Evolutionary conservation across 768 basidiomycete genomes (phyloP), one percentile per base, ranked within the genome.

Genomic region (Vararia minispora): DNA sequence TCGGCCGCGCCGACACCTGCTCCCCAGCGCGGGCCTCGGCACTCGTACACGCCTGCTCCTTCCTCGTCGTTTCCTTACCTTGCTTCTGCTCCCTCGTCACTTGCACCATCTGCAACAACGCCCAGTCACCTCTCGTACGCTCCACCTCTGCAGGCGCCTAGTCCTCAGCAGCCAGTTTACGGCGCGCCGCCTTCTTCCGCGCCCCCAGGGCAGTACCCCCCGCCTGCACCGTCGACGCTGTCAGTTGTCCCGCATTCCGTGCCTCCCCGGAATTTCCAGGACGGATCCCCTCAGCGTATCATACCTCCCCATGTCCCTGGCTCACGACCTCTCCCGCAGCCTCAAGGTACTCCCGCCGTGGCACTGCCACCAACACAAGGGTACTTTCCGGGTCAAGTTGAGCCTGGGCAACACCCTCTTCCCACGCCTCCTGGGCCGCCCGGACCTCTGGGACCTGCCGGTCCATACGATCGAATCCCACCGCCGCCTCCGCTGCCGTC

Each of bases 171-270:
- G 25, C 35, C 31, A 9, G 35, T 42, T n/a, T 46, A 40, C 12
- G 36, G 32, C 16, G 41, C 45, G 13, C 31, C 49, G 35, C 45
- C 45, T 17, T 38, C 47, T 35, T 31, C 46, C 26, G 48, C 52
- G 6, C 50, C 52, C 2, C 51, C 52, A 30, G 43, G 51, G 28
- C 48, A 44, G 14, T 49, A 53, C 42, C 35, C 46, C 5, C 43
- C 43, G 3, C 40, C 41, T 5, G 39, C 50, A 31, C 35, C 39
- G 13, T 33, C 40, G 23, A 53, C 62, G 39, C 58, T 62, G 14
- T 49, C 63, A 2, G 52, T 59, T 9, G 59, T 63, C 21, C 64
- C 69, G 29, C 62, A 66, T 41, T 69, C 51, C 45, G 41, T 44
- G 14, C 48, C 44, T 29, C 43, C 48, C 11, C 49, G 43, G 25